Evolutionary conservation across 805 yeast genomes (phyloP), one percentile per base, ranked within the genome.

Genomic region (Sugiyamaella boreocaroliniensis): DNA sequence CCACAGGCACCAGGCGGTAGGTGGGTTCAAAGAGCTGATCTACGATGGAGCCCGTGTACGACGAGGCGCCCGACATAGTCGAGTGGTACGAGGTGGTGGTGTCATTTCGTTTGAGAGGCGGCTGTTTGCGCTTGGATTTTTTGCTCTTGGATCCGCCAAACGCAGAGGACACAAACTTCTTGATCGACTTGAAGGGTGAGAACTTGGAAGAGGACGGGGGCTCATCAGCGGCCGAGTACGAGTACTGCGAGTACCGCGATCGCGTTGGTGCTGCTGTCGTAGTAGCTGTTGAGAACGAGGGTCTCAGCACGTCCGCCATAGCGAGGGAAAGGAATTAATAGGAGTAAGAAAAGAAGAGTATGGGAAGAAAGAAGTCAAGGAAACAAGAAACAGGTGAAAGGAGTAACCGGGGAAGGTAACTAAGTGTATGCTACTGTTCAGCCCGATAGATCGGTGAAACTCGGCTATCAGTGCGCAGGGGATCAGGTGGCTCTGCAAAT

Each of bases 241-340:
- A 40, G 26, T 20, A 45, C 20, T 45, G 32, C 32, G 41, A 32
- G 11, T 32, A 34, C 32, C 48, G 34, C 22, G 48, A 44, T 18
- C 46, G 2, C 2, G 51, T 42, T 9, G 51, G 51, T 19, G 52
- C 48, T 4, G 47, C 32, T 9, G 47, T 49, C 4, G 52, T 49
- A n/a, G 52, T 49, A n/a, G 52, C 52, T 9, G 52, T 44, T 14
- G 52, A 49, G 22, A 29, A 49, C 22, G 52, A 43, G 15, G 52
- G 52, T 20, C 52, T 14, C 12, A 49, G 43, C 18, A 43, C 37
- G 43, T 49, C 52, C 2, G 52, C 32, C 52, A 49, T 49, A 16
- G 45, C n/a, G 22, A 11, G 11, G n/a, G 12, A 32, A 10, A 14
- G 37, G 37, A 10, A 3, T 10, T 5, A 14, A 32, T 9, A 32